A percentile compares a stretch with the other conserved stretches of the same genome.
Conservation (phyloP, 768 basidiomycete genomes). For the Lentinus brumalis region DNA sequence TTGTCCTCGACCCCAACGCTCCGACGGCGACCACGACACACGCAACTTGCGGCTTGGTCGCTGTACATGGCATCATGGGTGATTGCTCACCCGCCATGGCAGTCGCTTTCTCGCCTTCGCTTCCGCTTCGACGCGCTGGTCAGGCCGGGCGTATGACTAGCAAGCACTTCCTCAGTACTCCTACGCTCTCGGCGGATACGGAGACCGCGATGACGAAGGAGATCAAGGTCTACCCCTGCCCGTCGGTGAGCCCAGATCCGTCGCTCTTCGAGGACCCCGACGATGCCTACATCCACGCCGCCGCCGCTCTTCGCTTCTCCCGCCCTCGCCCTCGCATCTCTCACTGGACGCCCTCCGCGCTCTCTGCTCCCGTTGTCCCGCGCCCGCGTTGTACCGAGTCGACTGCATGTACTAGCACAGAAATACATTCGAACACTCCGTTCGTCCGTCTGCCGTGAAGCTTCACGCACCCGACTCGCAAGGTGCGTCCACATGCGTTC, state of each 20-base stretch:
- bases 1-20: neutral
- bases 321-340: too few species aligned
- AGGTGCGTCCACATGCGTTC: too few species aligned
- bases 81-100: slow-evolving; percentile 21
- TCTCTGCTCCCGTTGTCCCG: too few species aligned
- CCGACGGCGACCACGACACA: slow-evolving; percentile 1
- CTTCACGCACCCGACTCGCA: too few species aligned
- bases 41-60: neutral
- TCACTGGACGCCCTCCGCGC: too few species aligned
- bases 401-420: too few species aligned
- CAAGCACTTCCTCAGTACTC: slow-evolving; percentile 27
- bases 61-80: slow-evolving; percentile 29
- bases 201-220: slow-evolving; percentile 40
- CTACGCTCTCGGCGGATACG: slow-evolving; percentile 4
- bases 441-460: too few species aligned
- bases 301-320: too few species aligned
- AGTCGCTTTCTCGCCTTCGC: slow-evolving; percentile 16
- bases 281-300: slow-evolving; percentile 33
- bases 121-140: slow-evolving; percentile 15
- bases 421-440: too few species aligned
- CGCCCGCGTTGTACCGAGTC: too few species aligned
- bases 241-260: slow-evolving; percentile 30
- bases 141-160: slow-evolving; percentile 6
- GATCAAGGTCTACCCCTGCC: slow-evolving; percentile 38
- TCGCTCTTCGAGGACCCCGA: slow-evolving; percentile 41